Evolutionary conservation across 2,329 filamentous ascomycete genomes (phyloP).

Genomic region (Capronia epimyces): DNA sequence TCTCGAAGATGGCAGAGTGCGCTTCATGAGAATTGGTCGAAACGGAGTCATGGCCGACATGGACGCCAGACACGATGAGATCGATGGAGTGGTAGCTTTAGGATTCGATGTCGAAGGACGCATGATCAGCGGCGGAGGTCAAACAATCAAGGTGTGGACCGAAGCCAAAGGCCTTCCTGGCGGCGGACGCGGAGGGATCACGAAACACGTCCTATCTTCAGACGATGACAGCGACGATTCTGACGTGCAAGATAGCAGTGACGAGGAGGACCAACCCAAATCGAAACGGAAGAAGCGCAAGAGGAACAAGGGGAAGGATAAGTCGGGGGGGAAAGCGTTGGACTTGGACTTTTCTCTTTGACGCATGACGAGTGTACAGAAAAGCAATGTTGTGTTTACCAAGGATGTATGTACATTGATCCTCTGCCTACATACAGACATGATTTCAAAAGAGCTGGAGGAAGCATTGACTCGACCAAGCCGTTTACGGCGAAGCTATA

Average conservation of each 20-base stretch:
- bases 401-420: constrained; percentile 1
- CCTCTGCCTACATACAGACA: background rate
- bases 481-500: background rate
- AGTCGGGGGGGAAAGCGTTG: constrained; percentile 27
- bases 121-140: constrained; percentile 84
- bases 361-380: constrained; percentile 1
- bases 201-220: constrained; percentile 34
- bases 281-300: constrained; percentile 44
- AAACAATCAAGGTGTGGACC: constrained; percentile 83
- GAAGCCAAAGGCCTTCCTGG: constrained; percentile 54
- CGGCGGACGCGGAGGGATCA: constrained; percentile 31
- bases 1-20: constrained; percentile 71
- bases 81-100: constrained; percentile 76
- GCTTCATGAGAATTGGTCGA: constrained; percentile 67
- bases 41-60: constrained; percentile 64
- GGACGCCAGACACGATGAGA: constrained; percentile 68
- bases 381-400: constrained; percentile 1
- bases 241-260: constrained; percentile 40
- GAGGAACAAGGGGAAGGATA: constrained; percentile 42
- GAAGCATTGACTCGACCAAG: background rate
- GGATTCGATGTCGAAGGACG: constrained; percentile 79
- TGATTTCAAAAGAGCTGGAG: background rate
- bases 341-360: constrained; percentile 24
- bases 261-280: constrained; percentile 46
- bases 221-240: constrained; percentile 45